Conservation (phyloP, 1,139 yeast genomes). For the Candida pseudocylindracea region DNA sequence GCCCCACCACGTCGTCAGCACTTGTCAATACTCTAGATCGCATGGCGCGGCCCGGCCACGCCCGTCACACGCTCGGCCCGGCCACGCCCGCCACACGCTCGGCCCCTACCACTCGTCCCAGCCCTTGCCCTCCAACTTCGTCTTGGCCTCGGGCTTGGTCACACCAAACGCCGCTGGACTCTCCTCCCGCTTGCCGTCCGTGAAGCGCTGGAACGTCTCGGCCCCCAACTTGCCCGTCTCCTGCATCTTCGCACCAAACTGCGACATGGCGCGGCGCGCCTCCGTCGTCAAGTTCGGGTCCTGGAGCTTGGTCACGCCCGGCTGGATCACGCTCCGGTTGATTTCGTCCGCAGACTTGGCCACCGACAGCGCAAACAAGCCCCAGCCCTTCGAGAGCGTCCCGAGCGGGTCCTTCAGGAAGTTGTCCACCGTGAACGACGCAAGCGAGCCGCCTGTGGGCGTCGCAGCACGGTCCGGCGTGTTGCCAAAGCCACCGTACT, state of each 20-base stretch:
- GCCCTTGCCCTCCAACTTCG: conserved; percentile 23
- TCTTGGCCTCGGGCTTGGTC: conserved; percentile 32
- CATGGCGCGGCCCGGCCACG: too few species aligned
- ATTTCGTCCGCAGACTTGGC: conserved; percentile 72
- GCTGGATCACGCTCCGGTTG: conserved; percentile 72
- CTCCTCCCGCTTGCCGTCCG: conserved; percentile 18
- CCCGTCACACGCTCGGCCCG: too few species aligned
- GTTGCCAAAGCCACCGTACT: conserved; percentile 78
- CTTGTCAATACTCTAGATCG: too few species aligned
- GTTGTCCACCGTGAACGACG: conserved; percentile 23
- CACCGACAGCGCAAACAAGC: conserved; percentile 65
- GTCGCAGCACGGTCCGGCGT: conserved; percentile 27
- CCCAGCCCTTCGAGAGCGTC: conserved; percentile 84
- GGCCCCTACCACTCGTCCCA: conserved; percentile 19
- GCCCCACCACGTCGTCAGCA: too few species aligned
- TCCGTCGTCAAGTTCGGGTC: conserved; percentile 62
- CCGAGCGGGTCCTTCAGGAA: conserved; percentile 79
- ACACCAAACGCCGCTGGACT: conserved; percentile 46
- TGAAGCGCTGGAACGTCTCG: conserved; percentile 41
- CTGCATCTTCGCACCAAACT: conserved; percentile 85
- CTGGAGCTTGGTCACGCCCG: conserved; percentile 62
- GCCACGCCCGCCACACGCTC: too few species aligned
- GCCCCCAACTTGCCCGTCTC: conserved; percentile 62
- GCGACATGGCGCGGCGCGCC: conserved; percentile 81
- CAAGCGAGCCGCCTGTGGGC: conserved; percentile 3